A percentile compares a stretch with the other conserved stretches of the same genome.
phyloP scores from a whole-genome alignment of 345 rosid species.

The Gossypium mustelinum region DNA sequence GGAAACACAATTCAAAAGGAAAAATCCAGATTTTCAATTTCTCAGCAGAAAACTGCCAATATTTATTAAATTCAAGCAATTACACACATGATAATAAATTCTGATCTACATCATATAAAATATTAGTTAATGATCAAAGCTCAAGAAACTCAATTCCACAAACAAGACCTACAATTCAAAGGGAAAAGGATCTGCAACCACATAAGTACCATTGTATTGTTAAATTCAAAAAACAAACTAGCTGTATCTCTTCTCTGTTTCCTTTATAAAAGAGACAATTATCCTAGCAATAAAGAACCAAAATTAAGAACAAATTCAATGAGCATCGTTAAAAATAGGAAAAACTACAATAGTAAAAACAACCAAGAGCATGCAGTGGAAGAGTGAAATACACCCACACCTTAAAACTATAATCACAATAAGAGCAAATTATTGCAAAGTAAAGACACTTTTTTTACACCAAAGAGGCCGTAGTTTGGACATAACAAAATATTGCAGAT shows the following conservation, averaged over 20 bases:
- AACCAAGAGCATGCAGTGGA: background rate
- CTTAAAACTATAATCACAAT: background rate
- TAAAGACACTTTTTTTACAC: background rate
- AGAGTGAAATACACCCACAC: background rate
- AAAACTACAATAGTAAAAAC: too few relatives aligned
- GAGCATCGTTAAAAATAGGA: background rate
- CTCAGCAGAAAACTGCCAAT: background rate
- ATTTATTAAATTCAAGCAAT: background rate
- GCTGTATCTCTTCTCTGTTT: background rate
- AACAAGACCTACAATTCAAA: background rate
- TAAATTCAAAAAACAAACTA: background rate
- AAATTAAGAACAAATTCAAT: background rate
- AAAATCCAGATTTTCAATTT: background rate
- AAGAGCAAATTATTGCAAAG: background rate
- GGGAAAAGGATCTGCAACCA: background rate
- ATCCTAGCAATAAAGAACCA: background rate
- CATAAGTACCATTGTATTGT: background rate
- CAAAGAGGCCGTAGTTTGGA: too few relatives aligned
- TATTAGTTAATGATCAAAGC: background rate
- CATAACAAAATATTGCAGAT: too few relatives aligned
- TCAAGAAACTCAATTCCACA: background rate
- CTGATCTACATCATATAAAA: background rate
- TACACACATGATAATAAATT: background rate
- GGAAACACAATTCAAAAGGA: background rate
- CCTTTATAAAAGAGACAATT: background rate